phyloP scores from a whole-genome alignment of 805 yeast genomes.

The Wickerhamomyces rabaulensis region DNA sequence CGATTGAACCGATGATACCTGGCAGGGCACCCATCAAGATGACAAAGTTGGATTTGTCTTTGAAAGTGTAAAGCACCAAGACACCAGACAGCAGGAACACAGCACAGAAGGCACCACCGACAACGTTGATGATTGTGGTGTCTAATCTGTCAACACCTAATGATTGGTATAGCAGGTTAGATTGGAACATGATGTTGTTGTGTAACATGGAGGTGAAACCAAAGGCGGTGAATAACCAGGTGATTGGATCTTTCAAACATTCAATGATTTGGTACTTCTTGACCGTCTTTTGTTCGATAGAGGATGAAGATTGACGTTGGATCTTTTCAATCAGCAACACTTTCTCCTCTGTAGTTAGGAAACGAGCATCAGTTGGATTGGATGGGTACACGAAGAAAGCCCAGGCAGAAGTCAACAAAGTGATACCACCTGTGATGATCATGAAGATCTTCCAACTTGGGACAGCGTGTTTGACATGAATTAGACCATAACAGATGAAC shows the following conservation, averaged over 20 bases:
- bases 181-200: slow-evolving; percentile 19
- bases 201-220: slow-evolving; percentile 24
- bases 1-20: slow-evolving; percentile 36
- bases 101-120: slow-evolving; percentile 1
- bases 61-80: too few species aligned
- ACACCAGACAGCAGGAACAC: slow-evolving; percentile 1
- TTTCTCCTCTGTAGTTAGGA: slow-evolving; percentile 29
- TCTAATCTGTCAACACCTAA: slow-evolving; percentile 14
- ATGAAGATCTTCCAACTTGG: slow-evolving; percentile 23
- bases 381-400: slow-evolving; percentile 31
- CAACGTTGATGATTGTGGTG: slow-evolving; percentile 4
- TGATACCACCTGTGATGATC: slow-evolving; percentile 28
- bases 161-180: slow-evolving; percentile 23
- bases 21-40: background rate
- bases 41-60: too few species aligned
- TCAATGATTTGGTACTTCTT: slow-evolving; percentile 44
- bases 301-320: slow-evolving; percentile 31
- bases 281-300: slow-evolving; percentile 39
- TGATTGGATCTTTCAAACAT: slow-evolving; percentile 41
- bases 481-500: slow-evolving; percentile 24
- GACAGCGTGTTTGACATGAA: slow-evolving; percentile 10
- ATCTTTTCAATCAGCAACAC: slow-evolving; percentile 18
- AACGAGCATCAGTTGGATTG: slow-evolving; percentile 31
- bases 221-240: slow-evolving; percentile 37
- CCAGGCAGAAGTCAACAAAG: slow-evolving; percentile 29